Conservation (phyloP, 108 stramenopile genomes). For the Skeletonema menzelii region DNA sequence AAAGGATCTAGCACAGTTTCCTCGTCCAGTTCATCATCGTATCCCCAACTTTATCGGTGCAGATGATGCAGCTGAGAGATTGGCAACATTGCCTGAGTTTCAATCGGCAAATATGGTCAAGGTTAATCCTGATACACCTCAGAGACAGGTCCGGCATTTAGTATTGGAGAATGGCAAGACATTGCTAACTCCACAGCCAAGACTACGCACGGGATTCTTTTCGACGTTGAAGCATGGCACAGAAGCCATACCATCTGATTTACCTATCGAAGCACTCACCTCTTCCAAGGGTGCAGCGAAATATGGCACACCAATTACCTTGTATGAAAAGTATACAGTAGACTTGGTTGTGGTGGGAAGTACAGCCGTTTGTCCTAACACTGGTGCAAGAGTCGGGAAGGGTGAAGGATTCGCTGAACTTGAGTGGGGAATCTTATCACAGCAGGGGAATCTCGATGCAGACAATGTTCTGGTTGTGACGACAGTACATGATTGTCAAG, state of each 20-base stretch:
- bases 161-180: conserved; percentile 62
- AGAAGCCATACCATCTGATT: conserved; percentile 42
- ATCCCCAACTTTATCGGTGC: conserved; percentile 74
- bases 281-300: conserved; percentile 67
- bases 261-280: conserved; percentile 56
- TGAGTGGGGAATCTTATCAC: conserved; percentile 76
- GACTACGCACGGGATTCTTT: conserved; percentile 74
- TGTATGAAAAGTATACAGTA: conserved; percentile 66
- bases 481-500: conserved; percentile 69
- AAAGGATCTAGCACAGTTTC: conserved; percentile 58
- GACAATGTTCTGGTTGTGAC: conserved; percentile 58
- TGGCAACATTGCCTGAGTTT: conserved; percentile 58
- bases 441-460: conserved; percentile 67
- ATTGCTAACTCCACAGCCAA: conserved; percentile 69
- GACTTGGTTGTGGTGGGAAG: conserved; percentile 73
- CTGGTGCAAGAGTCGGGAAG: conserved; percentile 76
- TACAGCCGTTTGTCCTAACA: conserved; percentile 73
- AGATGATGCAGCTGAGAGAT: conserved; percentile 50
- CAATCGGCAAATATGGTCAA: conserved; percentile 51
- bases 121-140: conserved; percentile 77
- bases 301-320: conserved; percentile 58
- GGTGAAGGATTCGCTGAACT: conserved; percentile 79
- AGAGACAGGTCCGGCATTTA: conserved; percentile 53
- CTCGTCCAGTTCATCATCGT: conserved; percentile 74
- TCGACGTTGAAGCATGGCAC: conserved; percentile 37